Base-by-base conservation (phyloP, 768 basidiomycete genomes). In the Mrakia frigida region DNA sequence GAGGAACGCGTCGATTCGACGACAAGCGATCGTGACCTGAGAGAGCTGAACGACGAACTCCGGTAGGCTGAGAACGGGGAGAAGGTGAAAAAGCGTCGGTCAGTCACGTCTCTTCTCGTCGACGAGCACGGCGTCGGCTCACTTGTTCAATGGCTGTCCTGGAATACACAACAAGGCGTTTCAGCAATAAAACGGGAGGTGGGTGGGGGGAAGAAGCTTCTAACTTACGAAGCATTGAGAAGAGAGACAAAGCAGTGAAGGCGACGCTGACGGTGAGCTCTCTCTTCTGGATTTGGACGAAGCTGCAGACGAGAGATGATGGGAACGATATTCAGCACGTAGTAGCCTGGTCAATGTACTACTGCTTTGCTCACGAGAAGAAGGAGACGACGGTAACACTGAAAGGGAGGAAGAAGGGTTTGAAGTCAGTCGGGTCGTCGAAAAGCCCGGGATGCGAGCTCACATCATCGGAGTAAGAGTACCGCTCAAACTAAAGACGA, bases 221-320 rank as follows among this genome's bases (percentile, higher is more conserved):
- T 1, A 6, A 50, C 46, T 33, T 33, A 78, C 90, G 89, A 5
- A 97, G 86, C 94, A 97, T 94, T 61, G 86, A 86, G 83, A 96
- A 96, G 59, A 96, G 82, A 0, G 93, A 88, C 50, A 97, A 90
- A 0, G 93, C 90, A 60, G 94, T 96, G 81, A 96, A 96, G 0
- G 95, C 94, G n/a, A 89, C 87, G 10, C 90, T 86, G 70, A 95
- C 86, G 0, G 92, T 91, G 67, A 98, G 82, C 81, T 91, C 85
- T 0, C 91, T 90, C 79, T 87, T 88, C 78, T 88, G 84, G 37
- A 94, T 88, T 77, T 88, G 93, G 31, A 86, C n/a, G 67, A 74
- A 78, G 25, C n/a, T 70, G 80, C 88, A 86, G 86, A 96, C 95
- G 3, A 41, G 91, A 89, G 23, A 91, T 86, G 75, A 94, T 86